A percentile compares a stretch with the other conserved stretches of the same genome.
phyloP scores from a whole-genome alignment of 23 red algal genomes.

The Gracilaria caudata region DNA sequence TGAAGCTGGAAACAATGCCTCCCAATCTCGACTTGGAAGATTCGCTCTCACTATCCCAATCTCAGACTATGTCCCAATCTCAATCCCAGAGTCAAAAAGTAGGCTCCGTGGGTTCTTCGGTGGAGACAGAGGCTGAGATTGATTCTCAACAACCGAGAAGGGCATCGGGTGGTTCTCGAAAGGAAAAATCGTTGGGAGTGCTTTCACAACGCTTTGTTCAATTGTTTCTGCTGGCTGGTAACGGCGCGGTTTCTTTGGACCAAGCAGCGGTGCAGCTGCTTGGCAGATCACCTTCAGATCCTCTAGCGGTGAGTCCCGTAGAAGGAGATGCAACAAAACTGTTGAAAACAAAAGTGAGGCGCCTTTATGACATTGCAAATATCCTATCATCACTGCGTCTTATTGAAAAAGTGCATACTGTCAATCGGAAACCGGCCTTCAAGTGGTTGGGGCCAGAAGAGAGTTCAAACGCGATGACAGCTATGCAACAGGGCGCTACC shows the following conservation, averaged over 20 bases:
- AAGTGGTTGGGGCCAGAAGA: conserved; percentile 72
- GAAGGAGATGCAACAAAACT: conserved; percentile 67
- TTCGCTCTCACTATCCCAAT: conserved; percentile 20
- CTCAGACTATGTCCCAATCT: conserved; percentile 24
- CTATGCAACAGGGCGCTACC: not conserved
- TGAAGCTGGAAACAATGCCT: conserved; percentile 3
- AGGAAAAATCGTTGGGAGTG: conserved; percentile 92
- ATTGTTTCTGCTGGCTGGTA: conserved; percentile 81
- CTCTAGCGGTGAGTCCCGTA: conserved; percentile 30
- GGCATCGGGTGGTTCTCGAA: conserved; percentile 55
- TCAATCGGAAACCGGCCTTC: conserved; percentile 84
- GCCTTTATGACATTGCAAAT: conserved; percentile 99
- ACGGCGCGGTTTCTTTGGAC: conserved; percentile 64
- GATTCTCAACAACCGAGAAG: conserved; percentile 7
- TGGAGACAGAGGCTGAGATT: conserved; percentile 53
- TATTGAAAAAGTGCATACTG: conserved; percentile 87
- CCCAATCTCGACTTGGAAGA: conserved; percentile 30
- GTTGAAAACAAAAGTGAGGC: conserved; percentile 92
- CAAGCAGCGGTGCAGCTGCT: conserved; percentile 72
- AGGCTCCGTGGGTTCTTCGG: conserved; percentile 37
- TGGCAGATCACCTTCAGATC: conserved; percentile 41
- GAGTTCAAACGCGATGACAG: conserved; percentile 9
- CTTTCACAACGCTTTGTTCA: conserved; percentile 96
- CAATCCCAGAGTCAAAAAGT: conserved; percentile 1
- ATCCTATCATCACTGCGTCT: conserved; percentile 85